Conservation (phyloP, 2,329 filamentous ascomycete genomes). For the Apiospora marii region DNA sequence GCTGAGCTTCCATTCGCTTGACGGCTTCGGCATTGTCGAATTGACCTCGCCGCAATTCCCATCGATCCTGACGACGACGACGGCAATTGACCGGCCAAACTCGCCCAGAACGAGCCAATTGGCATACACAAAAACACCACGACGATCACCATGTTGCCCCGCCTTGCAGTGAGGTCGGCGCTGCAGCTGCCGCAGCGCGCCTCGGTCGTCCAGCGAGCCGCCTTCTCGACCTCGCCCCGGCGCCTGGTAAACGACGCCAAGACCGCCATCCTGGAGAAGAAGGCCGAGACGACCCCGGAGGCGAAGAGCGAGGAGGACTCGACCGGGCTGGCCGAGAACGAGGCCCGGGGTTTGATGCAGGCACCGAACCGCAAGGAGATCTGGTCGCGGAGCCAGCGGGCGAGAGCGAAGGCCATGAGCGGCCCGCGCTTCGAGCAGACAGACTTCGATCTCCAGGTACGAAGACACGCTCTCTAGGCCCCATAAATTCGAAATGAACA, state of each 20-base stretch:
- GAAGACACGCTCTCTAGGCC: constrained; percentile 35
- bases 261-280: constrained; percentile 47
- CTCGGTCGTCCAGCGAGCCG: constrained; percentile 53
- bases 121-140: constrained; percentile 55
- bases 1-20: constrained; percentile 9
- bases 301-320: constrained; percentile 50
- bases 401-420: constrained; percentile 84
- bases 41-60: constrained; percentile 25
- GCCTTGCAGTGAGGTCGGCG: constrained; percentile 49
- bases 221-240: constrained; percentile 57
- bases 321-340: constrained; percentile 47
- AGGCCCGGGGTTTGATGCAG: constrained; percentile 67
- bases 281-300: constrained; percentile 52
- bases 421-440: constrained; percentile 98
- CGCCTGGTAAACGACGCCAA: constrained; percentile 49
- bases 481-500: constrained; percentile 19
- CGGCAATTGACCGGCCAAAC: constrained; percentile 30
- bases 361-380: constrained; percentile 83
- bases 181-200: constrained; percentile 53
- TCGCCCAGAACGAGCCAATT: constrained; percentile 35
- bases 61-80: constrained; percentile 22
- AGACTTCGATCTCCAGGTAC: constrained; percentile 89
- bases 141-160: constrained; percentile 60
- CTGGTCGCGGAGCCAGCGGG: constrained; percentile 88
- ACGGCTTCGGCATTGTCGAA: constrained; percentile 22